Conservation (phyloP, 2,329 filamentous ascomycete genomes). For the Curvularia eragrostidis region DNA sequence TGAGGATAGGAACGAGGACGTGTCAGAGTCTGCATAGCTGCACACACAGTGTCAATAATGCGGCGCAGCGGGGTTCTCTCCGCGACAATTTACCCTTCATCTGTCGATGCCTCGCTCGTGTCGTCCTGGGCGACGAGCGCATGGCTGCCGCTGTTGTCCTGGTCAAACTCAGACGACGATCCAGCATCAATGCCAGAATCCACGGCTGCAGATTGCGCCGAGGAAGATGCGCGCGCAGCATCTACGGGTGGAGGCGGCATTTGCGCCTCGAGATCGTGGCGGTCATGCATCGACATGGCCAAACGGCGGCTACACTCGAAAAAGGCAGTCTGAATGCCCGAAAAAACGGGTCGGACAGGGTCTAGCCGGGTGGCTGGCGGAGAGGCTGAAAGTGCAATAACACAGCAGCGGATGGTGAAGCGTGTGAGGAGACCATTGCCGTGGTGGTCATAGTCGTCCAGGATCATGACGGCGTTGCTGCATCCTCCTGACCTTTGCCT, state of each 20-base stretch:
- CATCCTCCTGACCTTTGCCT: not conserved
- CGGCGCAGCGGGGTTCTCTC: not conserved
- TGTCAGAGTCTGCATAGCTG: conserved; percentile 31
- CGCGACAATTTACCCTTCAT: conserved; percentile 27
- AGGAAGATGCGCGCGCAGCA: not conserved
- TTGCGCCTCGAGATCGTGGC: not conserved
- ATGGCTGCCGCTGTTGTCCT: conserved; percentile 28
- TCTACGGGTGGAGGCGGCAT: not conserved
- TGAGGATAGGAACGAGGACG: conserved; percentile 32
- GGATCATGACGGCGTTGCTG: conserved; percentile 4
- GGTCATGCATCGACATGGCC: conserved; percentile 1
- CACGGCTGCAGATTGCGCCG: not conserved
- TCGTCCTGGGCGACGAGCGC: conserved; percentile 26
- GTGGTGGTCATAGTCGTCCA: not conserved
- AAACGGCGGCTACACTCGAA: not conserved
- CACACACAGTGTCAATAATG: conserved; percentile 3
- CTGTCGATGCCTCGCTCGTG: conserved; percentile 26
- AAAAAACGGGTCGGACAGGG: not conserved
- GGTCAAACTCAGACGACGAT: conserved; percentile 24
- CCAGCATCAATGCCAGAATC: conserved; percentile 29
- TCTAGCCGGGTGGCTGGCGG: not conserved
- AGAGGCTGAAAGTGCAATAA: conserved; percentile 3
- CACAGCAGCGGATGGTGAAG: not conserved
- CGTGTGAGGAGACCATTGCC: not conserved
- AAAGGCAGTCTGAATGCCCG: conserved; percentile 1